phyloP scores from a whole-genome alignment of 2,329 filamentous ascomycete species.

The Paraphaeosphaeria sporulosa region DNA sequence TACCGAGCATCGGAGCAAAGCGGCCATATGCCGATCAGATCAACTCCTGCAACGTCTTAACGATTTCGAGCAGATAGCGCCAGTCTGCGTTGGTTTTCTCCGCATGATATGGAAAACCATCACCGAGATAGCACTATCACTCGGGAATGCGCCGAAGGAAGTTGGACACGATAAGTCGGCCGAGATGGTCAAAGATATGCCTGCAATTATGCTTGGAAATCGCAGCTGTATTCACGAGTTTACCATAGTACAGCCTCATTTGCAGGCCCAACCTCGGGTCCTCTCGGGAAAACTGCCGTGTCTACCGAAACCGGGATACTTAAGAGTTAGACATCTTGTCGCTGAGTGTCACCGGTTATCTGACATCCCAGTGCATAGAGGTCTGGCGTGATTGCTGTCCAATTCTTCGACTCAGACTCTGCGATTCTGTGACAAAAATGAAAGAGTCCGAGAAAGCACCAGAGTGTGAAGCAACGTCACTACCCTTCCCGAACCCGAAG shows the following conservation, averaged over 20 bases:
- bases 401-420: not conserved
- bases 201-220: not conserved
- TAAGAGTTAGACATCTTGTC: not conserved
- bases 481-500: not conserved
- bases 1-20: not conserved
- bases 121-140: not conserved
- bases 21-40: not conserved
- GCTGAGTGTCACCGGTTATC: not conserved
- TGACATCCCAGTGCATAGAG: not conserved
- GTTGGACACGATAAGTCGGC: not conserved
- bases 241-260: no score
- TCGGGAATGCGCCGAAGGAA: not conserved
- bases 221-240: not conserved
- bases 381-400: not conserved
- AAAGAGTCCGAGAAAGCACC: conserved; percentile 3
- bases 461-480: not conserved
- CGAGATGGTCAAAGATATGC: not conserved
- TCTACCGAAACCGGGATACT: not conserved
- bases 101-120: conserved; percentile 2
- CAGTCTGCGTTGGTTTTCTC: not conserved
- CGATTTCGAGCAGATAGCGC: not conserved
- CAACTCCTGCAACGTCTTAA: not conserved
- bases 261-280: not conserved
- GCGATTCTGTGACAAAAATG: not conserved
- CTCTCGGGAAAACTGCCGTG: not conserved